Percentiles rank a stretch among this genome's conserved stretches.
phyloP scores from a whole-genome alignment of 2,329 filamentous ascomycete species.

The Xylaria arbuscula region DNA sequence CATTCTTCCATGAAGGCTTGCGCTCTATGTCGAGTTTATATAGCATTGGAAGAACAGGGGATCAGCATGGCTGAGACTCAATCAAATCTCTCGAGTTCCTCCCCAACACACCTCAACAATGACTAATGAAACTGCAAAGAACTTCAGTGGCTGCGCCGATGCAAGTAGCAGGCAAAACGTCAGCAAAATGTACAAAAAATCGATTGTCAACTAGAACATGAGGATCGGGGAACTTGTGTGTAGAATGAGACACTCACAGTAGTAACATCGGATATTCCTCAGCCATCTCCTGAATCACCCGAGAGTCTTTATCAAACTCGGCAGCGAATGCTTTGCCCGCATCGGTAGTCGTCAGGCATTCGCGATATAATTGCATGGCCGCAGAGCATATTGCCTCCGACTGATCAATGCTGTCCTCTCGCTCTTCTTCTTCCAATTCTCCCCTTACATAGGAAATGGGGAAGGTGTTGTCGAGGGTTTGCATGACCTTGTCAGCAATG shows the following conservation, averaged over 20 bases:
- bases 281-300: not conserved
- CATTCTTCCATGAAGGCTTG: not conserved
- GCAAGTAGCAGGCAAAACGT: not conserved
- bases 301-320: not conserved
- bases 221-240: not conserved
- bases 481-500: slow-evolving; percentile 6
- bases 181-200: not conserved
- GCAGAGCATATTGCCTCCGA: not conserved
- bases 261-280: slow-evolving; percentile 12
- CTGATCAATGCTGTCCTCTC: not conserved
- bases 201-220: not conserved
- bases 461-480: not conserved
- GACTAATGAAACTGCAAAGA: not conserved
- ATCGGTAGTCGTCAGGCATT: not conserved
- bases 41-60: not conserved
- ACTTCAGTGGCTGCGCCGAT: not conserved
- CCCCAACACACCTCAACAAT: not conserved
- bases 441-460: not conserved
- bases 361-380: not conserved
- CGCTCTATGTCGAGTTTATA: not conserved
- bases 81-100: not conserved
- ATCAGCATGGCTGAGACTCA: not conserved
- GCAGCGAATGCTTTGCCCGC: not conserved
- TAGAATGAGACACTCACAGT: not conserved
- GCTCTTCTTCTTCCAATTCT: not conserved